Conservation (phyloP, 176 grass and related monocot species). For the Alopecurus myosuroides region DNA sequence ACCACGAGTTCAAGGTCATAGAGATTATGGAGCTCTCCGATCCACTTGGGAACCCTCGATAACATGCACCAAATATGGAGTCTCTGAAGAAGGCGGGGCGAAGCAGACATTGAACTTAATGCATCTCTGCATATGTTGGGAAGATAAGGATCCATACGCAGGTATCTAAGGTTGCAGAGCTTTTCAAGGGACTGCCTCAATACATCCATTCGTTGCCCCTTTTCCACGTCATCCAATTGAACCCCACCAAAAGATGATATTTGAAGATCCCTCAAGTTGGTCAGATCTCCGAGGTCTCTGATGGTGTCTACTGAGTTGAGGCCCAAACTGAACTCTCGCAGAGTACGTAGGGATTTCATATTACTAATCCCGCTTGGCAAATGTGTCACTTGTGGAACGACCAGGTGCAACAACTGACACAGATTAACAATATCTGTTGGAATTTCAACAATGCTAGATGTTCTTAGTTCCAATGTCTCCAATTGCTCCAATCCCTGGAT, state of each 20-base stretch:
- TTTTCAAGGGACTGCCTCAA: not conserved
- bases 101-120: not conserved
- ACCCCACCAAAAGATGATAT: not conserved
- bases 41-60: not conserved
- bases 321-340: not conserved
- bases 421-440: not conserved
- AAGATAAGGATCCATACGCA: not conserved
- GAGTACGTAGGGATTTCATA: not conserved
- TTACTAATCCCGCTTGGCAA: not conserved
- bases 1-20: not conserved
- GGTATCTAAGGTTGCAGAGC: not conserved
- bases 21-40: not conserved
- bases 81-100: not conserved
- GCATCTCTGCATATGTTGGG: too few species aligned
- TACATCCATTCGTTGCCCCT: not conserved
- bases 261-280: not conserved
- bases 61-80: not conserved
- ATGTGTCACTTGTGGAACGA: too few species aligned
- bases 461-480: not conserved
- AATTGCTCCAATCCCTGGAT: not conserved
- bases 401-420: not conserved
- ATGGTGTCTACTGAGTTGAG: not conserved
- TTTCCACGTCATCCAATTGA: not conserved
- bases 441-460: not conserved
- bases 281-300: not conserved